Conservation (phyloP, 139 green algal genomes). For the Tetraselmis chui region DNA sequence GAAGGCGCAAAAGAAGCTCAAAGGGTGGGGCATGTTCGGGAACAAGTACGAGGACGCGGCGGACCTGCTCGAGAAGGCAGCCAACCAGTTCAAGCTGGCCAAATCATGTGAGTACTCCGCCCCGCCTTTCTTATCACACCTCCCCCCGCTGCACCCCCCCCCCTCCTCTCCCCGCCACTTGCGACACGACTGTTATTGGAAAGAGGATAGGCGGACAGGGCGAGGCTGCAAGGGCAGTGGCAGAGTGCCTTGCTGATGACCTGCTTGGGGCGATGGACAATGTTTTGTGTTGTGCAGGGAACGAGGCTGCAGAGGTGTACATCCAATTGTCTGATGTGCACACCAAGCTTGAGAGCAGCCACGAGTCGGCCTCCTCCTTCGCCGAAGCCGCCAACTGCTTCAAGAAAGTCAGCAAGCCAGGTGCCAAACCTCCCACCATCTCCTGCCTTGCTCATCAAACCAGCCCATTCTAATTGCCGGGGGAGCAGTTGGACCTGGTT, state of each 20-base stretch:
- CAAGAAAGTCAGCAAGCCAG: slow-evolving; percentile 59
- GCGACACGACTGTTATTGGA: too few relatives aligned
- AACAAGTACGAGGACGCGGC: slow-evolving; percentile 92
- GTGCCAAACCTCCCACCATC: slow-evolving; percentile 1
- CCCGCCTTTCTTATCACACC: neutral
- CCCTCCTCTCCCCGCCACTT: too few relatives aligned
- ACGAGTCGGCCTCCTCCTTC: slow-evolving; percentile 74
- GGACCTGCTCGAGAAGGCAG: slow-evolving; percentile 86
- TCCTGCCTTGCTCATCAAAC: neutral
- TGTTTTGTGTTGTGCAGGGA: neutral
- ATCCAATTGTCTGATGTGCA: slow-evolving; percentile 70
- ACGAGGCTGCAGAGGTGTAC: slow-evolving; percentile 69
- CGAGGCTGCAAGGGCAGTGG: too few relatives aligned
- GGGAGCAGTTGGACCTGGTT: too few relatives aligned
- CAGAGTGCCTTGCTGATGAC: too few relatives aligned
- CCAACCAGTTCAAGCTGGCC: slow-evolving; percentile 91
- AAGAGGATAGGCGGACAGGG: too few relatives aligned
- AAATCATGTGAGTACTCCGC: slow-evolving; percentile 56
- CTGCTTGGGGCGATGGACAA: too few relatives aligned
- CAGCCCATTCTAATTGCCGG: too few relatives aligned
- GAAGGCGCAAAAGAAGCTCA: slow-evolving; percentile 88
- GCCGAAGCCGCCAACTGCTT: slow-evolving; percentile 82
- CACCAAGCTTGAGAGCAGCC: slow-evolving; percentile 79
- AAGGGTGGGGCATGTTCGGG: slow-evolving; percentile 68
- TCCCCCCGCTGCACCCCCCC: too few relatives aligned